Conservation (phyloP, 1,284 basidiomycete species). For the Anthracocystis panici-leucophaei region DNA sequence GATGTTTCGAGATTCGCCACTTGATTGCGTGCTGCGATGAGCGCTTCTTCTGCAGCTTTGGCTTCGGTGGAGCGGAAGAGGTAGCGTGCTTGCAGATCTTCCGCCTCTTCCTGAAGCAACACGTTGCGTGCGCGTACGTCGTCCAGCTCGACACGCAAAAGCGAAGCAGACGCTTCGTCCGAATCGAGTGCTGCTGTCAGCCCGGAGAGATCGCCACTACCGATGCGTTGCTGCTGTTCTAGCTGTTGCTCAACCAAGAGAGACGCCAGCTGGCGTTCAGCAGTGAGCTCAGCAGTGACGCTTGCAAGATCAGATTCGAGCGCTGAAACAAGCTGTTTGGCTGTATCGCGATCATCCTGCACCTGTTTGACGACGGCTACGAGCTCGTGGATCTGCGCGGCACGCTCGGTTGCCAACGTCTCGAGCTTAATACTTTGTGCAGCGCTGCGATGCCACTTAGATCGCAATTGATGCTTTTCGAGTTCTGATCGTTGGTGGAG, state of each 20-base stretch:
- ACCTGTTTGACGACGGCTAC: constrained; percentile 49
- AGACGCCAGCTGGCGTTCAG: constrained; percentile 27
- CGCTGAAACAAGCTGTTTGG: constrained; percentile 23
- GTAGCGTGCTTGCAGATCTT: constrained; percentile 18
- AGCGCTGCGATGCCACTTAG: constrained; percentile 24
- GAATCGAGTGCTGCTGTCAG: constrained; percentile 13
- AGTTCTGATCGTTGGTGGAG: constrained; percentile 9
- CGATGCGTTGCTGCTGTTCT: constrained; percentile 16
- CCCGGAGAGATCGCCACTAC: constrained; percentile 10
- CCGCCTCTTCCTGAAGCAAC: constrained; percentile 23
- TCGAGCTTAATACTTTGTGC: constrained; percentile 20
- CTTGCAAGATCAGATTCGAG: constrained; percentile 27
- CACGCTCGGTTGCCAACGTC: constrained; percentile 28
- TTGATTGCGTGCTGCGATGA: constrained; percentile 15
- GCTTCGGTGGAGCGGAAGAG: constrained; percentile 22
- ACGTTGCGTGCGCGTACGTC: constrained; percentile 21
- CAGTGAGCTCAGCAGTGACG: constrained; percentile 28
- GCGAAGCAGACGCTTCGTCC: constrained; percentile 7
- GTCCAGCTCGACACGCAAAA: constrained; percentile 19
- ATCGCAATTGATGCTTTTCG: constrained; percentile 7
- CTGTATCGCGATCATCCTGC: constrained; percentile 41
- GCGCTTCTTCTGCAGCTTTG: constrained; percentile 35
- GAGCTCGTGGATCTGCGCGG: constrained; percentile 40
- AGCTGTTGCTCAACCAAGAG: constrained; percentile 24
- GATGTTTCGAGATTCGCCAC: constrained; percentile 22